Percentiles rank a stretch among this genome's conserved stretches.
phyloP scores from a whole-genome alignment of 306 rosid genomes.

The Citrullus colocynthis region DNA sequence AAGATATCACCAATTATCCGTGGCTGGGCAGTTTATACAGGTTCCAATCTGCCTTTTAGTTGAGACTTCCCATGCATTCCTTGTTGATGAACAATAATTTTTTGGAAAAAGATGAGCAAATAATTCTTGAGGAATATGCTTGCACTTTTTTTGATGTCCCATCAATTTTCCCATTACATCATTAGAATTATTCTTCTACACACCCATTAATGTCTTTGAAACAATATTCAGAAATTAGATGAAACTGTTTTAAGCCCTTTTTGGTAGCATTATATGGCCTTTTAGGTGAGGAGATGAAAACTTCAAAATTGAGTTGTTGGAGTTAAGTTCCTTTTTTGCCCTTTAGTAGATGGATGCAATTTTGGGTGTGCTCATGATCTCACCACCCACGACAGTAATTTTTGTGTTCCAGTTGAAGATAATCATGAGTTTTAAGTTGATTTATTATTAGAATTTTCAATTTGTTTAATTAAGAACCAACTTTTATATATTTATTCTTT shows the following conservation, averaged over 20 bases:
- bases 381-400: neutral
- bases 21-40: conserved; percentile 14
- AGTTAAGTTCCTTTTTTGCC: neutral
- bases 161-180: neutral
- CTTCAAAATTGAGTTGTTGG: neutral
- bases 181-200: neutral
- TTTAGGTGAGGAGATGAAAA: neutral
- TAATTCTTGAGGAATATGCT: neutral
- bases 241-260: neutral
- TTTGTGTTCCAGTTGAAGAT: too few species aligned
- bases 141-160: neutral
- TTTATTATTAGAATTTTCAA: too few species aligned
- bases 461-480: too few species aligned
- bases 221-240: neutral
- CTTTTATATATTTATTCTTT: too few species aligned
- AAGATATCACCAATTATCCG: conserved; percentile 16
- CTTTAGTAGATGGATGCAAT: neutral
- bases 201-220: too few species aligned
- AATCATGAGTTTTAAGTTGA: too few species aligned
- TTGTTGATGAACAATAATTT: neutral
- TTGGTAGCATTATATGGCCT: neutral
- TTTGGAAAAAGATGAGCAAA: neutral
- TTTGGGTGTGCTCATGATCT: neutral
- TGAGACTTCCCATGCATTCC: conserved; percentile 3
- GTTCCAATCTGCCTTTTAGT: neutral